A percentile compares a stretch with the other conserved stretches of the same genome.
phyloP scores from a whole-genome alignment of 2,329 filamentous ascomycete species.

The Fusarium sp. region DNA sequence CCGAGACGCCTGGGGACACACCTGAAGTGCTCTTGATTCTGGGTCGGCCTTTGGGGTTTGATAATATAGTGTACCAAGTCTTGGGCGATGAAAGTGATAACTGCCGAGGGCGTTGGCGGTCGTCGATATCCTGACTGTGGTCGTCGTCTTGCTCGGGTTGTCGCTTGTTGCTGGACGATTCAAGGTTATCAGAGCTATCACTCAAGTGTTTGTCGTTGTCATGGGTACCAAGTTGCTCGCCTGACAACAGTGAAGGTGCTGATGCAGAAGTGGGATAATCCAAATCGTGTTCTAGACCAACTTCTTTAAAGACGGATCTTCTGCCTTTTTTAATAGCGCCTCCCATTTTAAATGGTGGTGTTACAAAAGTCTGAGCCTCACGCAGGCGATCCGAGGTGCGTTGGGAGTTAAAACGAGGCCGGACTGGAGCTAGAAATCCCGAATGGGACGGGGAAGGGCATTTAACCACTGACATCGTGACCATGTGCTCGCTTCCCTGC shows the following conservation, averaged over 20 bases:
- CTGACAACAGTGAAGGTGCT: conserved; percentile 16
- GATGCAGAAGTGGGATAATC: conserved; percentile 35
- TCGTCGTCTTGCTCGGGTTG: conserved; percentile 10
- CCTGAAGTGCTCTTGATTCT: conserved; percentile 56
- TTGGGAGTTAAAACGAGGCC: conserved; percentile 63
- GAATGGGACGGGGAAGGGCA: conserved; percentile 31
- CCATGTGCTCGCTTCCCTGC: background rate
- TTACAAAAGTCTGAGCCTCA: conserved; percentile 55
- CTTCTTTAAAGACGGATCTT: conserved; percentile 63
- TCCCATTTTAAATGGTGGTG: conserved; percentile 53
- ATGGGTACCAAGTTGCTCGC: conserved; percentile 29
- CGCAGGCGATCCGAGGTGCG: conserved; percentile 62
- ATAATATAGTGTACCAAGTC: conserved; percentile 58
- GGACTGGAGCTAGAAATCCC: conserved; percentile 41
- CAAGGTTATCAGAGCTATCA: conserved; percentile 41
- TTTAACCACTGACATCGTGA: conserved; percentile 38
- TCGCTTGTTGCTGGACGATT: conserved; percentile 6
- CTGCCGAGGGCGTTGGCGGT: conserved; percentile 22
- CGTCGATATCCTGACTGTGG: conserved; percentile 1
- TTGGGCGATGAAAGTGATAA: conserved; percentile 38
- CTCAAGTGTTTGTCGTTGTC: conserved; percentile 47
- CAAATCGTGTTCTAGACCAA: conserved; percentile 56
- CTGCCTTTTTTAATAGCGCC: conserved; percentile 61
- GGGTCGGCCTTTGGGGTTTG: conserved; percentile 52
- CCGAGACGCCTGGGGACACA: conserved; percentile 54